Percentiles rank a stretch among this genome's conserved stretches.
Conservation (phyloP, 2,329 filamentous ascomycete genomes). For the Alternaria incomplexa region DNA sequence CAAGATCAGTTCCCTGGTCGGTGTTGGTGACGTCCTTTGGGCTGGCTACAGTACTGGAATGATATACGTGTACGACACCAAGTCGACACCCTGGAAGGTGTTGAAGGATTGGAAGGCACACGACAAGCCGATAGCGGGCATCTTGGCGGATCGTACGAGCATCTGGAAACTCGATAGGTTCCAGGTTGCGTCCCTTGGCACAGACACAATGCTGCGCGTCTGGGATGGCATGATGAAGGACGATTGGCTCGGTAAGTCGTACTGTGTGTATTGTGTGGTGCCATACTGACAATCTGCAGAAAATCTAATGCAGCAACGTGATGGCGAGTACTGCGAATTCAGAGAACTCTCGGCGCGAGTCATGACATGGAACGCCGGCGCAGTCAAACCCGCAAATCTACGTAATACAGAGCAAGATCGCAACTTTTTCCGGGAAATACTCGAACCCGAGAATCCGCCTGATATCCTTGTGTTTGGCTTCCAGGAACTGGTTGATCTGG, state of each 20-base stretch:
- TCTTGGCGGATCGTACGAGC: slow-evolving; percentile 79
- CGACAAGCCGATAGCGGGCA: slow-evolving; percentile 77
- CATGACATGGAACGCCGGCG: slow-evolving; percentile 96
- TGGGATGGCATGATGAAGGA: slow-evolving; percentile 96
- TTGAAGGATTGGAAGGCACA: slow-evolving; percentile 97
- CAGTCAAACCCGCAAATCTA: slow-evolving; percentile 86
- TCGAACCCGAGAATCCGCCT: slow-evolving; percentile 77
- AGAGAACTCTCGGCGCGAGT: slow-evolving; percentile 79
- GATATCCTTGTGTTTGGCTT: slow-evolving; percentile 96
- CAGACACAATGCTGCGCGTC: slow-evolving; percentile 80
- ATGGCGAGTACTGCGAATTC: slow-evolving; percentile 84
- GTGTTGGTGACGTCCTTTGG: slow-evolving; percentile 85
- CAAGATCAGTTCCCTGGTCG: slow-evolving; percentile 88
- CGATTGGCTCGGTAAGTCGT: slow-evolving; percentile 77
- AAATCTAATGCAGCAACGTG: slow-evolving; percentile 81
- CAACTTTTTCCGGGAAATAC: slow-evolving; percentile 79
- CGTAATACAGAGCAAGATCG: slow-evolving; percentile 73
- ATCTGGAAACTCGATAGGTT: slow-evolving; percentile 84
- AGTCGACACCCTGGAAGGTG: slow-evolving; percentile 80
- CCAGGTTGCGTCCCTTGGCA: slow-evolving; percentile 85
- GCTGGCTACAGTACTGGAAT: slow-evolving; percentile 93
- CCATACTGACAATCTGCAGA: slow-evolving; percentile 57
- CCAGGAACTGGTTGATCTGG: slow-evolving; percentile 96
- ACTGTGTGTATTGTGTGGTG: background rate
- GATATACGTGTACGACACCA: slow-evolving; percentile 90